A percentile compares a stretch with the other conserved stretches of the same genome.
These are phyloP conservation scores for Platismatia glauca DNA, from an alignment of 495 filamentous ascomycete genomes.

Conservation along the genomic window DNA sequence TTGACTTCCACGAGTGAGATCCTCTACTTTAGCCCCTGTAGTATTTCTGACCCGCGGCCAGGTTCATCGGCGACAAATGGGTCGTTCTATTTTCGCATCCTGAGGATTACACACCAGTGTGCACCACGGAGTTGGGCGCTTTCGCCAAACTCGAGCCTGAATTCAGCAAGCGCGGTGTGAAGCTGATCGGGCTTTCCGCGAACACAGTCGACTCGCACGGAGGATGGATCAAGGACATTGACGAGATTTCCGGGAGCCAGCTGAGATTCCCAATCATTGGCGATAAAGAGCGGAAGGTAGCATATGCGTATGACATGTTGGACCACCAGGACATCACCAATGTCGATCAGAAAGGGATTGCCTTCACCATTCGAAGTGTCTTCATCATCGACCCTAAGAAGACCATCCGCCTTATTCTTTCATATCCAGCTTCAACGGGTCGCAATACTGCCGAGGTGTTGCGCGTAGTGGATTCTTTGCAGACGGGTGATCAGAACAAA, in stretches of 20 bases:
- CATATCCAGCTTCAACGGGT: conserved; percentile 95
- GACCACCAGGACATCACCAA: conserved; percentile 79
- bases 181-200: conserved; percentile 90
- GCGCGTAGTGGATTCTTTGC: conserved; percentile 88
- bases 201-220: conserved; percentile 59
- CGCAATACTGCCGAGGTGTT: conserved; percentile 95
- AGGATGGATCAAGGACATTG: conserved; percentile 77
- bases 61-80: conserved; percentile 87
- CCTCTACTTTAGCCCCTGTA: neutral
- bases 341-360: conserved; percentile 90
- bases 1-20: conserved; percentile 77
- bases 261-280: conserved; percentile 94
- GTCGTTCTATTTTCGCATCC: conserved; percentile 96
- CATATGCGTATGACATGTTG: conserved; percentile 92
- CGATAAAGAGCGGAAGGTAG: conserved; percentile 90
- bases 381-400: conserved; percentile 99
- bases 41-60: neutral
- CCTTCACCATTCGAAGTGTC: conserved; percentile 97
- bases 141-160: conserved; percentile 95
- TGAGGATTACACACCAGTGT: conserved; percentile 55
- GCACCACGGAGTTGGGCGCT: conserved; percentile 97
- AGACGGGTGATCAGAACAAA: conserved; percentile 94
- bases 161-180: conserved; percentile 86
- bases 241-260: conserved; percentile 76
- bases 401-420: conserved; percentile 90